Percentiles rank a stretch among this genome's conserved stretches.
phyloP scores from a whole-genome alignment of 2,329 filamentous ascomycete species.

The Alternaria panax region DNA sequence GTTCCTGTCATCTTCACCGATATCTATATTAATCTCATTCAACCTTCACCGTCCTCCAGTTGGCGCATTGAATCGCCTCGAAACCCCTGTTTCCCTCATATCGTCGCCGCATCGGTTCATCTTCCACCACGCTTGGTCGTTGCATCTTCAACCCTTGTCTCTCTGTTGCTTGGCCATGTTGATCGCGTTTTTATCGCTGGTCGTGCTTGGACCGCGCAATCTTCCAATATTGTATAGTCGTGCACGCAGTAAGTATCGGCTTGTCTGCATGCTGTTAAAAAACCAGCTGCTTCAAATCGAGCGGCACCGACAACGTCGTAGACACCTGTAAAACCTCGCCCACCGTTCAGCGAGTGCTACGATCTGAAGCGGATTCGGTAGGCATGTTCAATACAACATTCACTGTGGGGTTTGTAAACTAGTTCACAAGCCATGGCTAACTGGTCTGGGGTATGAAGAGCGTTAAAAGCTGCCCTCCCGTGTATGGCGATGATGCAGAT shows the following conservation, averaged over 20 bases:
- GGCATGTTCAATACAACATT: not conserved
- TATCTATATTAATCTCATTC: slow-evolving; percentile 21
- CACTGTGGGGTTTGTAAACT: not conserved
- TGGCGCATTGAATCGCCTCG: not conserved
- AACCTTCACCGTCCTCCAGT: not conserved
- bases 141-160: not conserved
- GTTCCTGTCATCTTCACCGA: slow-evolving; percentile 6
- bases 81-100: not conserved
- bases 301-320: not conserved
- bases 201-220: not conserved
- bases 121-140: not conserved
- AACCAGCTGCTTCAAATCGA: not conserved
- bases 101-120: not conserved
- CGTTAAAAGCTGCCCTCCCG: not conserved
- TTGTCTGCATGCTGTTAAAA: not conserved
- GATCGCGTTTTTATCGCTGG: not conserved
- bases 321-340: not conserved
- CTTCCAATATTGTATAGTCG: not conserved
- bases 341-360: not conserved
- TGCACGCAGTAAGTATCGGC: not conserved
- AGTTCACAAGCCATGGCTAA: not conserved
- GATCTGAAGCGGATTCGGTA: not conserved
- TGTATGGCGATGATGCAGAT: not conserved
- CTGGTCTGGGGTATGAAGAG: not conserved
- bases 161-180: not conserved